Evolutionary conservation across 139 green algal species (phyloP), one percentile per base, ranked within the genome.

Genomic region (Trebouxia sp.): DNA sequence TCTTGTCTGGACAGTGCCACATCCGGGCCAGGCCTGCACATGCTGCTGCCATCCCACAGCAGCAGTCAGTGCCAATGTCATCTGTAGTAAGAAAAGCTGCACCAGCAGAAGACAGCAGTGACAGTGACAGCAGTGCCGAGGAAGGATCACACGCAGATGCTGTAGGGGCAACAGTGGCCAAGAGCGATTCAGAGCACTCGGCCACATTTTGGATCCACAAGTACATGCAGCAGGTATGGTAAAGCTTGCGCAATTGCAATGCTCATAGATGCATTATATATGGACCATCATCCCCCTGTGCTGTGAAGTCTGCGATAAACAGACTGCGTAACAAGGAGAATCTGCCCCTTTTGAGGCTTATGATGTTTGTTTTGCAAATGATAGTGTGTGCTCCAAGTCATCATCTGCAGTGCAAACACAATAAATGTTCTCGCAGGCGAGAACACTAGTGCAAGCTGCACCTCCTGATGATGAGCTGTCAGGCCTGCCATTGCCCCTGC

Each of bases 191-290:
- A 45, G 62, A 72, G 62, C 62, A 72, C 37, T 72, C 62, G n/a
- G 32, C 62, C 15, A 45, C 62, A 5, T 72, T 72, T 35, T 72
- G 62, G 62, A 72, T 72, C 9, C 62, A 72, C 32, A 72, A 72
- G 32, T 72, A 72, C 35, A 72, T 72, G 62, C 32, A 72, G 20
- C 62, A 72, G 62, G 62, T 72, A 72, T 53, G 47, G 47, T 53
- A 14, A 53, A 53, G 47, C n/a, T n/a, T n/a, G n/a, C n/a, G n/a
- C n/a, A n/a, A n/a, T n/a, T n/a, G n/a, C n/a, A n/a, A n/a, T n/a
- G n/a, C n/a, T n/a, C n/a, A n/a, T n/a, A n/a, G n/a, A n/a, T n/a
- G n/a, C n/a, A n/a, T n/a, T n/a, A n/a, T n/a, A n/a, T n/a, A n/a
- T n/a, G n/a, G 47, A 53, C 4, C 47, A 53, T 53, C 47, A 53